phyloP scores from a whole-genome alignment of 176 grass and related monocot species.

The Triticum timopheevii region DNA sequence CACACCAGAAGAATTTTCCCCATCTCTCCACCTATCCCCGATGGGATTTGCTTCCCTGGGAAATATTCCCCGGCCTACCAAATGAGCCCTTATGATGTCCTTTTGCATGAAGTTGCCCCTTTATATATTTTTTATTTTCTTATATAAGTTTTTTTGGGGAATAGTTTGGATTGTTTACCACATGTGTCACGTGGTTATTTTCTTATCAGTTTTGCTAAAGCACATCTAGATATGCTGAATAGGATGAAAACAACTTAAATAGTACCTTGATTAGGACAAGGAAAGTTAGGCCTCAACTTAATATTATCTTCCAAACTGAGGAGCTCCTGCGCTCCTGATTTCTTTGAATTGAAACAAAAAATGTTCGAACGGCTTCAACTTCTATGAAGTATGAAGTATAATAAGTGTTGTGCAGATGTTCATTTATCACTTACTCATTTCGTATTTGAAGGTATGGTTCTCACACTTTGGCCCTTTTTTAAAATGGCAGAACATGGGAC shows the following conservation, averaged over 20 bases:
- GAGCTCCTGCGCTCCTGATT: not conserved
- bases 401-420: not conserved
- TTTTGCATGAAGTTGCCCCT: slow-evolving; percentile 13
- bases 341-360: not conserved
- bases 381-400: slow-evolving; percentile 4
- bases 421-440: not conserved
- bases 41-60: no score
- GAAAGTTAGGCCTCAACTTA: not conserved
- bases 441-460: slow-evolving; percentile 6
- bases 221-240: not conserved
- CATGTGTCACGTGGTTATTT: not conserved
- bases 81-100: not conserved
- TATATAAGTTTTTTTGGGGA: no score
- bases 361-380: not conserved
- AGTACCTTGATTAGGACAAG: slow-evolving; percentile 2
- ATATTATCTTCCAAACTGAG: not conserved
- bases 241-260: not conserved
- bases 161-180: no score
- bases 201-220: not conserved
- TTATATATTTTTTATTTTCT: not conserved
- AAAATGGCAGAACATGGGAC: not conserved
- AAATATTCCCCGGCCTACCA: no score
- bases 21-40: no score
- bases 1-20: no score
- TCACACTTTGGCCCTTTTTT: not conserved